Conservation (phyloP, 441 rosid species). For the Jatropha multifida region DNA sequence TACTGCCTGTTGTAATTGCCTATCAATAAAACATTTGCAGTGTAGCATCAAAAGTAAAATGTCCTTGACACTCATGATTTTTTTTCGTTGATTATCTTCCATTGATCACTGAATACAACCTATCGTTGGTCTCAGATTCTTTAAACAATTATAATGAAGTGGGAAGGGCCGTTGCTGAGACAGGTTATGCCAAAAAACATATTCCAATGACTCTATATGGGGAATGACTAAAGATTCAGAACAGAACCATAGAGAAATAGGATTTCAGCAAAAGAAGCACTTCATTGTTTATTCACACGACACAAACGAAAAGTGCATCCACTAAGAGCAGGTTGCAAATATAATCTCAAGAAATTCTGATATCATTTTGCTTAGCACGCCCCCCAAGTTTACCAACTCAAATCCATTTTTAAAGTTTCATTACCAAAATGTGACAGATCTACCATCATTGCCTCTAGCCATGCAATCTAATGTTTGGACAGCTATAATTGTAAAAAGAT, state of each 20-base stretch:
- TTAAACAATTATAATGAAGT: background rate
- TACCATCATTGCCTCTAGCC: background rate
- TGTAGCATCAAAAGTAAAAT: background rate
- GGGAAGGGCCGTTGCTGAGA: background rate
- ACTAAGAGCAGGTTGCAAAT: background rate
- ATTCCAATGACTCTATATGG: background rate
- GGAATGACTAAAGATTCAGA: background rate
- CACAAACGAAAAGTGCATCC: background rate
- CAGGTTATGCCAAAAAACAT: background rate
- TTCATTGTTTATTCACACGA: background rate
- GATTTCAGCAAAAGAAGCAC: background rate
- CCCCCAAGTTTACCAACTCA: background rate
- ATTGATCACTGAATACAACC: background rate
- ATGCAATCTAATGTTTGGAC: background rate
- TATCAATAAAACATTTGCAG: background rate
- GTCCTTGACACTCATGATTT: background rate
- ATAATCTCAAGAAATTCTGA: background rate
- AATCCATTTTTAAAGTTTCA: background rate
- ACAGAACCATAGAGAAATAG: background rate
- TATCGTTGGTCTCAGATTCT: background rate
- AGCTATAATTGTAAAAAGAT: background rate
- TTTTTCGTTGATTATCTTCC: background rate
- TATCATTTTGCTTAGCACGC: background rate
- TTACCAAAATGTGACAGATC: background rate
- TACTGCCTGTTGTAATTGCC: background rate